Evolutionary conservation across 495 filamentous ascomycete species (phyloP).

Genomic region (Neurospora tetrasperma): DNA sequence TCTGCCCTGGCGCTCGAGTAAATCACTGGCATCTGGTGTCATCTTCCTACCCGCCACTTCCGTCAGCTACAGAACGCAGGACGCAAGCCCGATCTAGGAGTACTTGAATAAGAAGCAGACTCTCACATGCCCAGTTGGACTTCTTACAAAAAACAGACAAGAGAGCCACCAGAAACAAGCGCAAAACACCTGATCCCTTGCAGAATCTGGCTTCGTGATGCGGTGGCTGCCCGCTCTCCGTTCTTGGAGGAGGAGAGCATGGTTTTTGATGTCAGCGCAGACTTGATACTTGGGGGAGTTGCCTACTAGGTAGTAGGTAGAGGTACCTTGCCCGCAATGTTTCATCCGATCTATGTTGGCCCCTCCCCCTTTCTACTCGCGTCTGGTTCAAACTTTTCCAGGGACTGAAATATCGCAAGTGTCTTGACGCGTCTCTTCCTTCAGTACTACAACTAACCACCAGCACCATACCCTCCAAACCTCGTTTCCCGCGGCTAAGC

Average conservation of each 20-base stretch:
- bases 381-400: background rate
- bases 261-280: background rate
- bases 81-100: too few species aligned
- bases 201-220: too few species aligned
- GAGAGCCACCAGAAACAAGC: too few species aligned
- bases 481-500: background rate
- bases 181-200: too few species aligned
- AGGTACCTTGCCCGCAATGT: background rate
- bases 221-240: too few species aligned
- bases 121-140: too few species aligned
- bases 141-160: too few species aligned
- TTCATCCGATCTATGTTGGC: background rate
- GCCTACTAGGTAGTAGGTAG: background rate
- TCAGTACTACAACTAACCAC: background rate
- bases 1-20: too few species aligned
- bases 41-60: too few species aligned
- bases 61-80: too few species aligned
- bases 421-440: background rate
- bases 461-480: background rate
- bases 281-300: background rate
- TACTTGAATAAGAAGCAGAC: too few species aligned
- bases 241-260: background rate
- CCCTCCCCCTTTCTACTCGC: background rate
- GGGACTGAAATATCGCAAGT: background rate
- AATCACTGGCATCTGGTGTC: too few species aligned